Evolutionary conservation across 768 basidiomycete genomes (phyloP), one percentile per base, ranked within the genome.

Genomic region (Coprinopsis marcescibilis): DNA sequence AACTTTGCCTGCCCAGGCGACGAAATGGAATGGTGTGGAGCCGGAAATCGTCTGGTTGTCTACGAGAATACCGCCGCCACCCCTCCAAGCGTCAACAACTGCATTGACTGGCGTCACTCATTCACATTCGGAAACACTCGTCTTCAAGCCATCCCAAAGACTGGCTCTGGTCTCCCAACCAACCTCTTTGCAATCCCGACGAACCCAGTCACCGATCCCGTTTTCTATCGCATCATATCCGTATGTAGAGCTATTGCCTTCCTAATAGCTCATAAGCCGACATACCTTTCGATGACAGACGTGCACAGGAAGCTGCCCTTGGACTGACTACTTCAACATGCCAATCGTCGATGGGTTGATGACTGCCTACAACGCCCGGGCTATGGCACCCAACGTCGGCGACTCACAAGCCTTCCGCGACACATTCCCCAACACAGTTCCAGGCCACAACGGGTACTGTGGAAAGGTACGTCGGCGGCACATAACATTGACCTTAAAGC

Each of bases 1-100:
- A 65, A 61, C 50, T 67, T 70, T 58, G 47, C 66, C 21, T 79
- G 77, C 53, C 61, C 59, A 0, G 76, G 75, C 7, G 64, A 78
- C 49, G 29, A 65, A 4, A 56, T 59, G 11, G 70, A 79, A 52
- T 52, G 54, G 11, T 78, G 76, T 52, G 77, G 77, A n/a, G 74
- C 69, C 1, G 67, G 68, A 2, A 51, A 64, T 56, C 67, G 59
- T 29, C 56, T 77, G 13, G 67, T 71, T 45, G 55, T 78, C n/a
- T 78, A 71, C 57, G 70, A 65, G 63, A 50, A 59, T 43, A 52
- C 19, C 15, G 42, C 46, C 15, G 54, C 56, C 8, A 47, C 58
- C 6, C 50, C 59, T 15, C 51, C 52, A 8, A 52, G 48, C 30
- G 43, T 55, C 4, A 30, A 52, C 13, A 45, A 42, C n/a, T 55